Percentiles rank a stretch among this genome's conserved stretches.
Conservation (phyloP, 2,329 filamentous ascomycete species). For the Ceratocystis albifundus region DNA sequence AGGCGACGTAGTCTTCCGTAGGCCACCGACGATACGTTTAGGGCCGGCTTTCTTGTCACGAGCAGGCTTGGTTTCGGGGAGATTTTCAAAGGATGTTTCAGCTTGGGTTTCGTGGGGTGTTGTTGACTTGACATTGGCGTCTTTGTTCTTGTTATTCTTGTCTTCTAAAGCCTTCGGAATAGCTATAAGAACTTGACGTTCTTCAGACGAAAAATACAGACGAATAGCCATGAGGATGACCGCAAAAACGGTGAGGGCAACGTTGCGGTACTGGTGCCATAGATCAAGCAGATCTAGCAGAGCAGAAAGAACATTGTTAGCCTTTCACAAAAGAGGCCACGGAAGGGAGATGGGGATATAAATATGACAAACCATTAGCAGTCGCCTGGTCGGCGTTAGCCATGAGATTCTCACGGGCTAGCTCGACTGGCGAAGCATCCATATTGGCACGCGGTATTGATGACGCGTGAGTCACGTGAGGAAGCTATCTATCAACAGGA, state of each 20-base stretch:
- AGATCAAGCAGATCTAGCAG: slow-evolving; percentile 32
- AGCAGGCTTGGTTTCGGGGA: slow-evolving; percentile 26
- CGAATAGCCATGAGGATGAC: slow-evolving; percentile 33
- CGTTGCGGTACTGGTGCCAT: slow-evolving; percentile 39
- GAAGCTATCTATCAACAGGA: too few relatives aligned
- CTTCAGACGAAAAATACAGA: slow-evolving; percentile 34
- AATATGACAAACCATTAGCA: background rate
- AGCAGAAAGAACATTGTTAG: background rate
- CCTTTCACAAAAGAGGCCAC: background rate
- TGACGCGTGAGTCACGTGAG: too few relatives aligned
- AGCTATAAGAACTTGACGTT: slow-evolving; percentile 30
- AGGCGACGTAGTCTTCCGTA: slow-evolving; percentile 28
- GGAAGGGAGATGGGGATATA: background rate
- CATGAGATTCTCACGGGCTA: slow-evolving; percentile 15
- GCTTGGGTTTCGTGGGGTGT: slow-evolving; percentile 14
- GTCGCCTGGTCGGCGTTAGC: background rate
- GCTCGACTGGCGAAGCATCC: slow-evolving; percentile 17
- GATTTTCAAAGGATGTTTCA: background rate
- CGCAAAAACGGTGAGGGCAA: slow-evolving; percentile 34
- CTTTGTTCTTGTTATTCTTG: slow-evolving; percentile 23
- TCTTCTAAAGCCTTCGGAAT: slow-evolving; percentile 32
- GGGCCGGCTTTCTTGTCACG: slow-evolving; percentile 29
- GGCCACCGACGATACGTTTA: slow-evolving; percentile 38
- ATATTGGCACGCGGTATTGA: slow-evolving; percentile 4
- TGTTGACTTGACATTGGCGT: background rate